Conservation (phyloP, 2,329 filamentous ascomycete species). For the Berkeleyomyces basicola region DNA sequence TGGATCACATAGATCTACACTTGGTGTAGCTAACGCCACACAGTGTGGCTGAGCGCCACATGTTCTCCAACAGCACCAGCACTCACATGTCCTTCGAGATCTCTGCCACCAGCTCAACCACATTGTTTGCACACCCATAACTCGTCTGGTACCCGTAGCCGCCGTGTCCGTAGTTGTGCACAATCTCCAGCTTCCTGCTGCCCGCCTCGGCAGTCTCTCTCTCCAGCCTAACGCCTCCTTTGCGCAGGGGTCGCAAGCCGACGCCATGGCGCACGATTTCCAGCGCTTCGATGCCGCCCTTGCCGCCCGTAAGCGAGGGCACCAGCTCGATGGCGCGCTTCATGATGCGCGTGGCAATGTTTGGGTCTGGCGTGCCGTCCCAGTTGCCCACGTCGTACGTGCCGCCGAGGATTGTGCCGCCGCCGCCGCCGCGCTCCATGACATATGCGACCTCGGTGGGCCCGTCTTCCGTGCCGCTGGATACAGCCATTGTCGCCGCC, state of each 20-base stretch:
- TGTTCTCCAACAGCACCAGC: background rate
- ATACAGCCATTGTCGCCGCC: conserved; percentile 49
- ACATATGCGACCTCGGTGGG: conserved; percentile 58
- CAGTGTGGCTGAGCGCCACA: background rate
- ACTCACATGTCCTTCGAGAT: conserved; percentile 22
- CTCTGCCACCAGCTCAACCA: conserved; percentile 49
- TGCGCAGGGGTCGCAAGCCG: conserved; percentile 59
- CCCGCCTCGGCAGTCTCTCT: conserved; percentile 36
- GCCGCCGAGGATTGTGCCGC: conserved; percentile 75
- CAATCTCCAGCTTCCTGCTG: conserved; percentile 47
- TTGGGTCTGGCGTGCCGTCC: conserved; percentile 64
- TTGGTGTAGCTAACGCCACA: background rate
- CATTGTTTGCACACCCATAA: conserved; percentile 54
- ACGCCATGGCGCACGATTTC: conserved; percentile 69
- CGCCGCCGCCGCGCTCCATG: conserved; percentile 66
- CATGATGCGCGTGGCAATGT: conserved; percentile 72
- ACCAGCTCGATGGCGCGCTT: conserved; percentile 49
- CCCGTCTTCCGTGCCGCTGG: conserved; percentile 58
- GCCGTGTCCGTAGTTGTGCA: conserved; percentile 68
- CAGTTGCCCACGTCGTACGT: conserved; percentile 66
- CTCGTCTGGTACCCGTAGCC: conserved; percentile 59
- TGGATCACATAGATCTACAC: background rate
- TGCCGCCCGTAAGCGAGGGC: conserved; percentile 45
- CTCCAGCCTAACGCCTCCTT: conserved; percentile 60
- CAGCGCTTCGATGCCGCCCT: conserved; percentile 57